These are phyloP conservation scores for Camelina neglecta DNA, from an alignment of 345 rosid genomes.

Conservation along the genomic window DNA sequence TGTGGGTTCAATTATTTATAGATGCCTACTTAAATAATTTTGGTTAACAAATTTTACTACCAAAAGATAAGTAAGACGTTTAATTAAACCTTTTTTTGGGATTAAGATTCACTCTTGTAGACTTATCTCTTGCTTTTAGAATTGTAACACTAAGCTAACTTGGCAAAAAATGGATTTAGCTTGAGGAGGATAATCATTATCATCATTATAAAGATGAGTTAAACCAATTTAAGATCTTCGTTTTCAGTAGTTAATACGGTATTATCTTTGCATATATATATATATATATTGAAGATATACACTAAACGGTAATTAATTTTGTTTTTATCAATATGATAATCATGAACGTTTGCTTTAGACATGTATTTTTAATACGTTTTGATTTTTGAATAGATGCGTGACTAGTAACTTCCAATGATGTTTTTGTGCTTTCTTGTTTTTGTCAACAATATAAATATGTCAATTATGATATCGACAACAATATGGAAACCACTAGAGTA, in stretches of 20 bases:
- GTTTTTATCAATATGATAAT: too few relatives aligned
- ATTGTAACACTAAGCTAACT: not conserved
- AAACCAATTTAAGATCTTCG: not conserved
- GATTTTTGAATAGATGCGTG: too few relatives aligned
- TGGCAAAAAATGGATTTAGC: not conserved
- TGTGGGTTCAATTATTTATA: constrained; percentile 9
- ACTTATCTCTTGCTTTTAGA: not conserved
- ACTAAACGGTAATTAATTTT: too few relatives aligned
- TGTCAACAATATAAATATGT: not conserved
- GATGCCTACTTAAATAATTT: not conserved
- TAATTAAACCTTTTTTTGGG: not conserved
- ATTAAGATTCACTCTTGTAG: not conserved
- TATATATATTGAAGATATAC: too few relatives aligned
- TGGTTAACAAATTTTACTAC: constrained; percentile 1
- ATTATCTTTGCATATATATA: not conserved
- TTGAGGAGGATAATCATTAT: not conserved
- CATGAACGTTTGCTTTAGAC: too few relatives aligned
- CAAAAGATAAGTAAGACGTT: not conserved
- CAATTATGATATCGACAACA: not conserved
- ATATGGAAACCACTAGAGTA: not conserved
- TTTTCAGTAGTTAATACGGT: not conserved
- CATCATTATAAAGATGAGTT: too few relatives aligned
- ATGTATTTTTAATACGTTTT: too few relatives aligned
- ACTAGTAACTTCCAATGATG: too few relatives aligned
- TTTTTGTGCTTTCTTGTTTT: not conserved